Base-by-base conservation (phyloP, 2,329 filamentous ascomycete genomes). In the Botrytis tulipae region DNA sequence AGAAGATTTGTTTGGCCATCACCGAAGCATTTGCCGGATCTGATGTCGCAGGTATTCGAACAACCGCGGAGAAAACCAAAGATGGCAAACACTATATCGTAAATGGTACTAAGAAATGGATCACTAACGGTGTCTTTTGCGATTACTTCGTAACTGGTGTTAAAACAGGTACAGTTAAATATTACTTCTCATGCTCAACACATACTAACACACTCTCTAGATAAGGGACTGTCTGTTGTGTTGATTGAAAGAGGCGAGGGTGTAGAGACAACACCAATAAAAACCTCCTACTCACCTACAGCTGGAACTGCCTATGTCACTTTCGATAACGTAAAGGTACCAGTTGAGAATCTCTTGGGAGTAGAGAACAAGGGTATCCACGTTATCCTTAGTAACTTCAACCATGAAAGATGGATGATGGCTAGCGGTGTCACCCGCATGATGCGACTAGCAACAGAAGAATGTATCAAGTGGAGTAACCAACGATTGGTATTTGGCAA, bases 1-100 rank as follows among this genome's bases (percentile, higher is more conserved):
- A 96, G 88, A 95, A 95, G 86, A 93, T 96, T 81, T 95, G 92
- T 80, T 85, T 97, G 4, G 93, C 93, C 71, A 94, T 97, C 80
- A 96, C 93, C 1, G 94, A 97, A 83, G 93, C 94, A 0, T 96
- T 97, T 82, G 93, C 93, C 25, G 93, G 93, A 22, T 91, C 88
- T 54, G 94, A 97, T 81, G 93, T 97, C 7, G 92, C 93, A 22
- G 90, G 92, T 25, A 85, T 97, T 54, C 87, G 92, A 75, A 96
- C 93, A 0, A 96, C 93, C 0, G 93, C 93, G 1, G 87, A 87
- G 77, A 93, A 94, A 84, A 93, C 91, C 0, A 83, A 89, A 1
- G 89, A 91, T 79, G 91, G 91, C n/a, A 90, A 90, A 79, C 84
- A 89, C 78, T 94, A 92, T 78, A 86, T 94, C 65, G 83, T 94